Percentiles rank a stretch among this genome's conserved stretches.
Conservation (phyloP, 2,329 filamentous ascomycete species). For the Xylariaceae sp. region DNA sequence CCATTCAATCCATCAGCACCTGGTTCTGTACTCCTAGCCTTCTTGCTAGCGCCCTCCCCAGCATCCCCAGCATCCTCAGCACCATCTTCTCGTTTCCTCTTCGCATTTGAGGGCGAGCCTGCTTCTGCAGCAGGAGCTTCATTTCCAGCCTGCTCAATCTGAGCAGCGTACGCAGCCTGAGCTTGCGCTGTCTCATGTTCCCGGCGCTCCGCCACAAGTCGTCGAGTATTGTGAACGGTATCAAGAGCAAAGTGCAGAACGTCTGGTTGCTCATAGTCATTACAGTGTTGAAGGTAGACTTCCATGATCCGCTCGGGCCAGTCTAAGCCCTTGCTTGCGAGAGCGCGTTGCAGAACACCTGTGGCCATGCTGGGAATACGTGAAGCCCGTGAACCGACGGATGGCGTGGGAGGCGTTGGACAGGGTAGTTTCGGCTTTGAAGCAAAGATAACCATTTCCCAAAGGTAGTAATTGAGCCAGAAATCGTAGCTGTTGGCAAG, state of each 20-base stretch:
- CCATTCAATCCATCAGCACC: slow-evolving; percentile 28
- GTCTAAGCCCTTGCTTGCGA: slow-evolving; percentile 59
- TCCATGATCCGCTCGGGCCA: slow-evolving; percentile 74
- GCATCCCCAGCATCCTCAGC: slow-evolving; percentile 45
- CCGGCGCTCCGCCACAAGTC: slow-evolving; percentile 59
- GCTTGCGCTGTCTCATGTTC: slow-evolving; percentile 62
- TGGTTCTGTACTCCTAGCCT: slow-evolving; percentile 49
- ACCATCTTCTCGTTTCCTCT: slow-evolving; percentile 71
- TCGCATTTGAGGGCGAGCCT: slow-evolving; percentile 44
- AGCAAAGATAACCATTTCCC: slow-evolving; percentile 71
- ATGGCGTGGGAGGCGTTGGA: slow-evolving; percentile 43
- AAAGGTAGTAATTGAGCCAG: slow-evolving; percentile 88
- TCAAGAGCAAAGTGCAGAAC: slow-evolving; percentile 71
- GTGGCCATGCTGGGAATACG: slow-evolving; percentile 72
- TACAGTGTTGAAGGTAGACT: slow-evolving; percentile 74
- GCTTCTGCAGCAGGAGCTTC: slow-evolving; percentile 25
- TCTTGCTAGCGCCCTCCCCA: slow-evolving; percentile 60
- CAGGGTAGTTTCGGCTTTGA: slow-evolving; percentile 50
- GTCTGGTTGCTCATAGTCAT: slow-evolving; percentile 80
- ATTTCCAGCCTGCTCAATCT: slow-evolving; percentile 29
- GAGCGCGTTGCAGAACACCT: slow-evolving; percentile 68
- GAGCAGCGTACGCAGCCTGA: slow-evolving; percentile 46
- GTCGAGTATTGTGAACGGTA: slow-evolving; percentile 65
- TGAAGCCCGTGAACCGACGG: slow-evolving; percentile 39
- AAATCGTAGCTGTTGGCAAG: slow-evolving; percentile 82